These are phyloP conservation scores for Umbelopsis ramanniana DNA, from an alignment of 192 early-diverging fungal genomes.

Conservation along the genomic window DNA sequence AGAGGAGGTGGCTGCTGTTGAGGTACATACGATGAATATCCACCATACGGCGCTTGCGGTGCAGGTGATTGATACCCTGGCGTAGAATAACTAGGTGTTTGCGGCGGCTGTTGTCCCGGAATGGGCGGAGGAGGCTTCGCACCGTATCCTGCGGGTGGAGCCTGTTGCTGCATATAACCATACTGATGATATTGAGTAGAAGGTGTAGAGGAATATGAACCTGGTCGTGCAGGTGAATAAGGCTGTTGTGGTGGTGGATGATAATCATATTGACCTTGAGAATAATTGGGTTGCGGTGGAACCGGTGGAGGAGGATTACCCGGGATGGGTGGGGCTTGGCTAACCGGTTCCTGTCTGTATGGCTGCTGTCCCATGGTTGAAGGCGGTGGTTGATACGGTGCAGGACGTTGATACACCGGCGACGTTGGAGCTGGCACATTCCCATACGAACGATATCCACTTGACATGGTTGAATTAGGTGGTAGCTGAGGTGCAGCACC, in stretches of 20 bases:
- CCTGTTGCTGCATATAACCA: slow-evolving; percentile 24
- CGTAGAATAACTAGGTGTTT: neutral
- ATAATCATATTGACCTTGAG: slow-evolving; percentile 2
- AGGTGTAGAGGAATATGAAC: slow-evolving; percentile 1
- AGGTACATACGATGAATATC: neutral
- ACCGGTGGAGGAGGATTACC: slow-evolving; percentile 12
- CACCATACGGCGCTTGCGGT: slow-evolving; percentile 2
- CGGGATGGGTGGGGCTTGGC: neutral
- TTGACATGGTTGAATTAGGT: neutral
- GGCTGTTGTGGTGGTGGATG: neutral
- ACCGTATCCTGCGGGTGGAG: slow-evolving; percentile 10
- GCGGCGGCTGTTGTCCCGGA: slow-evolving; percentile 28
- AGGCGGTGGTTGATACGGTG: neutral
- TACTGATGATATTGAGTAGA: neutral
- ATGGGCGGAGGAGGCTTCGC: slow-evolving; percentile 27
- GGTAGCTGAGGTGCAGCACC: neutral
- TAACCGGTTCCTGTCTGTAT: neutral
- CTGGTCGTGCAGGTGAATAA: slow-evolving; percentile 1
- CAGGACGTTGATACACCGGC: neutral
- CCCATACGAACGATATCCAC: slow-evolving; percentile 4
- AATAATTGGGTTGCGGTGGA: slow-evolving; percentile 1
- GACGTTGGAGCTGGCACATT: neutral
- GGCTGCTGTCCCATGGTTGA: neutral
- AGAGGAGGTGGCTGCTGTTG: slow-evolving; percentile 1
- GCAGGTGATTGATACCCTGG: neutral